These are phyloP conservation scores for Populus tomentosa DNA, from an alignment of 441 rosid genomes.

Conservation along the genomic window DNA sequence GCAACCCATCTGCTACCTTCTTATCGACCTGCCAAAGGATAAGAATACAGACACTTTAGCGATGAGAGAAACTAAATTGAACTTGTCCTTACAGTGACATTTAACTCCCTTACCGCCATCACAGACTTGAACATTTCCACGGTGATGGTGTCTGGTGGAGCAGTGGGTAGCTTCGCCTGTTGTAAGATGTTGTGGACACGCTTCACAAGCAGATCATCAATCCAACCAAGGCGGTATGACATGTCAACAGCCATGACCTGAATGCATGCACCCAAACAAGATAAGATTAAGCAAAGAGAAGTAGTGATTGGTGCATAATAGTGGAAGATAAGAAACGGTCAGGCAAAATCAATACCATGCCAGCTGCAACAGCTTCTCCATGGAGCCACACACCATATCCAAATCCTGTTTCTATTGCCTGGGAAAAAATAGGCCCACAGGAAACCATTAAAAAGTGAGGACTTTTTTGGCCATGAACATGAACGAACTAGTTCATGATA, in stretches of 20 bases:
- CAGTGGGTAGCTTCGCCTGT: constrained; percentile 67
- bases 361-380: constrained; percentile 98
- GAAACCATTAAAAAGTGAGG: background rate
- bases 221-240: constrained; percentile 99
- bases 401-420: constrained; percentile 94
- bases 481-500: background rate
- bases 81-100: background rate
- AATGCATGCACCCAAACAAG: constrained; percentile 9
- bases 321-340: background rate
- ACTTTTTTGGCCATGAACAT: background rate
- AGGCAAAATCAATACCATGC: constrained; percentile 49
- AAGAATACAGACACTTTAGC: background rate
- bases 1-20: constrained; percentile 93
- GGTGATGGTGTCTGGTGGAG: constrained; percentile 81
- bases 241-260: constrained; percentile 96
- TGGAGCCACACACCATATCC: constrained; percentile 98
- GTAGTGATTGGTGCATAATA: background rate
- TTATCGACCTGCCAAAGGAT: constrained; percentile 70
- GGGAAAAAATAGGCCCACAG: constrained; percentile 19
- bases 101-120: constrained; percentile 72
- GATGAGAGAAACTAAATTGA: background rate
- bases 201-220: constrained; percentile 73
- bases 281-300: constrained; percentile 5
- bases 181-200: constrained; percentile 57
- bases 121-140: constrained; percentile 91